Conservation (phyloP, 1,139 yeast genomes). For the Nakaseomyces glabratus region DNA sequence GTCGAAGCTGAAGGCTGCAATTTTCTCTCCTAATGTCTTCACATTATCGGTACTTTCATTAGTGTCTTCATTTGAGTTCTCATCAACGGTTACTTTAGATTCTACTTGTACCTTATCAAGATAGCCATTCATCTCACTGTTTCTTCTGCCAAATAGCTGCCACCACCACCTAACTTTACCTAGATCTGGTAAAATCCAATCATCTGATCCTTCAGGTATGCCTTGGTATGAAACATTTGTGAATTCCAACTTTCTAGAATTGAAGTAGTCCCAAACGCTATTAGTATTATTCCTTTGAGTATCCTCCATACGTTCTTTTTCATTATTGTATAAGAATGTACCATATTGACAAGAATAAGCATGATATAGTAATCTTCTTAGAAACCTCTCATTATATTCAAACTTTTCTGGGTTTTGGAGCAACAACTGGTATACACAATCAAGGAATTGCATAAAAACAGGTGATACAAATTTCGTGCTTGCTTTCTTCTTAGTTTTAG, state of each 20-base stretch:
- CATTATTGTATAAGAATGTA: slow-evolving; percentile 70
- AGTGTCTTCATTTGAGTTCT: too few relatives aligned
- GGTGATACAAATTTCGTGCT: slow-evolving; percentile 64
- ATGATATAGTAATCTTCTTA: slow-evolving; percentile 78
- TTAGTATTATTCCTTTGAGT: slow-evolving; percentile 45
- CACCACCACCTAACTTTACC: slow-evolving; percentile 79
- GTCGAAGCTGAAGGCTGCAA: slow-evolving; percentile 17
- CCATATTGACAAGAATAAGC: slow-evolving; percentile 93
- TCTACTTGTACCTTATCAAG: background rate
- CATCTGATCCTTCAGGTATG: slow-evolving; percentile 22
- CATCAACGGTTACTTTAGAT: background rate
- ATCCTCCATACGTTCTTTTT: slow-evolving; percentile 46
- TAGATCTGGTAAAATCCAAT: slow-evolving; percentile 58
- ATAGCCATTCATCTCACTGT: slow-evolving; percentile 62
- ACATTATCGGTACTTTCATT: background rate
- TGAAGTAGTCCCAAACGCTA: slow-evolving; percentile 91
- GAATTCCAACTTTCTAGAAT: slow-evolving; percentile 67
- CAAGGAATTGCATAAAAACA: slow-evolving; percentile 86
- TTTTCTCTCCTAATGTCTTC: background rate
- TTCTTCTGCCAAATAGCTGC: slow-evolving; percentile 68
- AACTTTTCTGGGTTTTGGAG: slow-evolving; percentile 64
- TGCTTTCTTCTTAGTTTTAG: slow-evolving; percentile 31
- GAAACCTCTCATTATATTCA: slow-evolving; percentile 82
- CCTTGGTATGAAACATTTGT: slow-evolving; percentile 40
- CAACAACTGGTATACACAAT: slow-evolving; percentile 72